Conservation (phyloP, 2,329 filamentous ascomycete genomes). For the Hypoxylon sp. region DNA sequence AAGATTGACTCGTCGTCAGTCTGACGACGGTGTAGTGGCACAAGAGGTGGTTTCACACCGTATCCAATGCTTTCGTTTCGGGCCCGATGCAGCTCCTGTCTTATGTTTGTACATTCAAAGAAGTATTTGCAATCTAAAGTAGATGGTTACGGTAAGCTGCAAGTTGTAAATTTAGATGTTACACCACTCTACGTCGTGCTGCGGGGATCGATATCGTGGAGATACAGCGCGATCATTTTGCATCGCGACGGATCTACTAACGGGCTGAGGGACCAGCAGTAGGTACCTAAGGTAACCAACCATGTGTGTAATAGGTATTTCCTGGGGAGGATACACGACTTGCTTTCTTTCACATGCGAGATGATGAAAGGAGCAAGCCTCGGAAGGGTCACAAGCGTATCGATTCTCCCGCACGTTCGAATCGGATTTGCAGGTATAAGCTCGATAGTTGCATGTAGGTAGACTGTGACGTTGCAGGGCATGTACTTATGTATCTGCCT, state of each 20-base stretch:
- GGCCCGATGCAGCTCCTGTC: neutral
- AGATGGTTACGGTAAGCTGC: neutral
- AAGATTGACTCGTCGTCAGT: neutral
- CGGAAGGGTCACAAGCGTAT: neutral
- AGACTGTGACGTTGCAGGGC: no score
- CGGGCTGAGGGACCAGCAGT: no score
- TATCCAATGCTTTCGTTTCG: neutral
- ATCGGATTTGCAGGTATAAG: neutral
- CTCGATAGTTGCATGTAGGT: neutral
- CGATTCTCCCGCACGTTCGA: neutral
- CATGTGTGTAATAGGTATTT: no score
- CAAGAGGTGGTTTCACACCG: neutral
- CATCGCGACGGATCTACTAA: neutral
- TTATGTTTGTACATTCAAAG: neutral
- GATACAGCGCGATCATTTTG: neutral
- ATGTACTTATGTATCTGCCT: no score
- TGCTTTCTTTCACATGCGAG: slow-evolving; percentile 7
- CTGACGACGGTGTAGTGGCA: neutral
- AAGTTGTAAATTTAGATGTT: neutral
- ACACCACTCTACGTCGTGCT: neutral
- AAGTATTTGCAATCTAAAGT: neutral
- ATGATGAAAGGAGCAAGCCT: slow-evolving; percentile 1
- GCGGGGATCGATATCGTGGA: neutral
- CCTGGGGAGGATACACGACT: neutral
- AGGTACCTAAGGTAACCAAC: no score